Conservation (phyloP, 176 grass and related monocot species). For the Leersia perrieri region DNA sequence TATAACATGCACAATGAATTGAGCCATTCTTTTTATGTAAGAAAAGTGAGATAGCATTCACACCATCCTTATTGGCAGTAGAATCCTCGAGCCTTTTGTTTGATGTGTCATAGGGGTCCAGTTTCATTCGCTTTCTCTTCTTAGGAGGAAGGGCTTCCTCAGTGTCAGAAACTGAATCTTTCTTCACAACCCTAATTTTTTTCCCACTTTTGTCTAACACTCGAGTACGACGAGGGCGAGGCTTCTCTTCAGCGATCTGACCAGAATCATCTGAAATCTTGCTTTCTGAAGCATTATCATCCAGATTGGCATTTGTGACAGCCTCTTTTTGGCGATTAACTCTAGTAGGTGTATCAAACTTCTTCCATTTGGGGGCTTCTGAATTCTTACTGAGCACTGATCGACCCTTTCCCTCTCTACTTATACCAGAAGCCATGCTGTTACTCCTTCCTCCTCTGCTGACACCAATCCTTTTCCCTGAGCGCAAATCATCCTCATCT, state of each 20-base stretch:
- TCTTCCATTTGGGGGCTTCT: conserved; percentile 18
- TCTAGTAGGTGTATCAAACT: conserved; percentile 30
- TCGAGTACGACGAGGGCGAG: conserved; percentile 38
- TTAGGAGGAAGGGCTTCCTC: conserved; percentile 49
- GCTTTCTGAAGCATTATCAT: conserved; percentile 34
- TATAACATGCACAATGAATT: neutral
- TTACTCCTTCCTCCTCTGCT: conserved; percentile 32
- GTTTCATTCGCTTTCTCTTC: conserved; percentile 81
- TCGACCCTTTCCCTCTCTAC: conserved; percentile 24
- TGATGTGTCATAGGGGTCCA: conserved; percentile 77
- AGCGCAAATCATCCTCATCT: conserved; percentile 8
- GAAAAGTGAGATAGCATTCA: neutral
- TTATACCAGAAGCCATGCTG: conserved; percentile 16
- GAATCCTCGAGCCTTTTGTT: conserved; percentile 86
- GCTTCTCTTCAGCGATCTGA: conserved; percentile 43
- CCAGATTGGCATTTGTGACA: conserved; percentile 8
- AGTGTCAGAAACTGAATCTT: conserved; percentile 39
- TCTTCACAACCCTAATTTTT: conserved; percentile 65
- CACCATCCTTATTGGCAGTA: conserved; percentile 49
- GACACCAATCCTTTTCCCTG: conserved; percentile 19
- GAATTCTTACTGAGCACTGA: neutral
- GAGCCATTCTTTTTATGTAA: neutral
- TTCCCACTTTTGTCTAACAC: conserved; percentile 73
- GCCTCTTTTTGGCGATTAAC: neutral
- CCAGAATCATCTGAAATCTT: conserved; percentile 31